Evolutionary conservation across 495 filamentous ascomycete genomes (phyloP).

Genomic region (Talaromyces proteolyticus): DNA sequence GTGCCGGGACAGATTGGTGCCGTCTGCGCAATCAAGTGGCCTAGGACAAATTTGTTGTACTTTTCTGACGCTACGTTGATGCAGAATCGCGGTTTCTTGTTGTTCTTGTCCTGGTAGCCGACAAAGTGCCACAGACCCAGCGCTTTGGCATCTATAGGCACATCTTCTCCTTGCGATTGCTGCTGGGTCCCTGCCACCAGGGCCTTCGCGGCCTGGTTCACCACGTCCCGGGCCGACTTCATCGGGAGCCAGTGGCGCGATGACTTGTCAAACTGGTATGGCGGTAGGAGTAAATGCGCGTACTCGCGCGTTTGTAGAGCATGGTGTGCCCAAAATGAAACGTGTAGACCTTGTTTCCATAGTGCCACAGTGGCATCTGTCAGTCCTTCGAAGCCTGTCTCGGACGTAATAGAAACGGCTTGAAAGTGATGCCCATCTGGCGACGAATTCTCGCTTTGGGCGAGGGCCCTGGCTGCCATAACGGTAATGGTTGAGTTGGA

Average conservation of each 20-base stretch:
- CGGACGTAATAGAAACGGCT: slow-evolving; percentile 28
- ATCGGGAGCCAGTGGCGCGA: slow-evolving; percentile 31
- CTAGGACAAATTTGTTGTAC: slow-evolving; percentile 28
- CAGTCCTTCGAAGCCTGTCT: slow-evolving; percentile 20
- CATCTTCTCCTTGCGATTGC: neutral
- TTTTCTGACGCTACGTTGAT: slow-evolving; percentile 35
- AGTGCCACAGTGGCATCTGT: slow-evolving; percentile 33
- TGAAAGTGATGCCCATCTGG: slow-evolving; percentile 26
- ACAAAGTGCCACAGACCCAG: slow-evolving; percentile 28
- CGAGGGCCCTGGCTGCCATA: slow-evolving; percentile 30
- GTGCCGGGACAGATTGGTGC: slow-evolving; percentile 43
- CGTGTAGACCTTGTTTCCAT: slow-evolving; percentile 35
- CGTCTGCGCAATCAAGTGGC: slow-evolving; percentile 37
- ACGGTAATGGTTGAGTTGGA: slow-evolving; percentile 39
- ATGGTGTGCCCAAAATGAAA: slow-evolving; percentile 43
- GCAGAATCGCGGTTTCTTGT: slow-evolving; percentile 28
- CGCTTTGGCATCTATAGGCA: slow-evolving; percentile 8
- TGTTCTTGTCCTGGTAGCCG: slow-evolving; percentile 31
- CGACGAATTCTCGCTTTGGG: neutral
- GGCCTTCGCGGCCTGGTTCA: neutral
- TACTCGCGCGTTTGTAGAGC: slow-evolving; percentile 27
- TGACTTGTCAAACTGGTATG: slow-evolving; percentile 50
- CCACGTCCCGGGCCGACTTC: neutral
- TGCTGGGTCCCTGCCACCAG: neutral
- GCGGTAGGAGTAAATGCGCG: slow-evolving; percentile 32